These are phyloP conservation scores for Jamesozyma hellenica DNA, from an alignment of 805 yeast species.

Conservation along the genomic window DNA sequence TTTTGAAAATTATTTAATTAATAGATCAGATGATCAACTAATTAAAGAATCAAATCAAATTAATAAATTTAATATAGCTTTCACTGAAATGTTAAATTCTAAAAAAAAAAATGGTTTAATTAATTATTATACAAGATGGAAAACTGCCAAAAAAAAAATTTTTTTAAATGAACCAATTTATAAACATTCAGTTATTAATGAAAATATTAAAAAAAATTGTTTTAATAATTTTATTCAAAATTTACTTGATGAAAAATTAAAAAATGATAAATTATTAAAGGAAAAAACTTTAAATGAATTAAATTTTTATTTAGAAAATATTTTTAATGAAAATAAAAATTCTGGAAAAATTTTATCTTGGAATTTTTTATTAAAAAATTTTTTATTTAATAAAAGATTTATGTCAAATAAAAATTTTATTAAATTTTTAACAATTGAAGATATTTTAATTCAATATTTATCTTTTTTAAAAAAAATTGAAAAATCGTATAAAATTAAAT, in stretches of 20 bases:
- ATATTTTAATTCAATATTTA: conserved; percentile 40
- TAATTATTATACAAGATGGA: conserved; percentile 55
- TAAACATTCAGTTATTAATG: conserved; percentile 49
- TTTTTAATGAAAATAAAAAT: no score
- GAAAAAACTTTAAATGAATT: conserved; percentile 44
- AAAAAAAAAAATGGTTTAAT: conserved; percentile 26
- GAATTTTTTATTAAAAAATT: conserved; percentile 15
- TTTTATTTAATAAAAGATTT: conserved; percentile 41
- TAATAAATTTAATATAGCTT: conserved; percentile 48
- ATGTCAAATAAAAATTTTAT: conserved; percentile 53
- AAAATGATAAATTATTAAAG: conserved; percentile 19
- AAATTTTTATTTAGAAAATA: conserved; percentile 37
- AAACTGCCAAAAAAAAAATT: conserved; percentile 41
- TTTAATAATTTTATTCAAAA: conserved; percentile 41
- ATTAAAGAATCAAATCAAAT: conserved; percentile 42
- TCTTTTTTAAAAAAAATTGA: conserved; percentile 23
- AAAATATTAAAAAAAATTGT: conserved; percentile 43
- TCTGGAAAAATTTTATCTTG: no score
- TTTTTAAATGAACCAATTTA: conserved; percentile 53
- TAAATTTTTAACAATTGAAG: conserved; percentile 42
- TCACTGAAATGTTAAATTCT: conserved; percentile 36
- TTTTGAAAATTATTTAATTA: conserved; percentile 56
- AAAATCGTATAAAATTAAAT: conserved; percentile 16
- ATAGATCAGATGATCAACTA: conserved; percentile 41
- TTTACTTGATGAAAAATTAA: conserved; percentile 29